A percentile compares a stretch with the other conserved stretches of the same genome.
Conservation (phyloP, 1,139 yeast genomes). For the Suhomyces yuchorum region DNA sequence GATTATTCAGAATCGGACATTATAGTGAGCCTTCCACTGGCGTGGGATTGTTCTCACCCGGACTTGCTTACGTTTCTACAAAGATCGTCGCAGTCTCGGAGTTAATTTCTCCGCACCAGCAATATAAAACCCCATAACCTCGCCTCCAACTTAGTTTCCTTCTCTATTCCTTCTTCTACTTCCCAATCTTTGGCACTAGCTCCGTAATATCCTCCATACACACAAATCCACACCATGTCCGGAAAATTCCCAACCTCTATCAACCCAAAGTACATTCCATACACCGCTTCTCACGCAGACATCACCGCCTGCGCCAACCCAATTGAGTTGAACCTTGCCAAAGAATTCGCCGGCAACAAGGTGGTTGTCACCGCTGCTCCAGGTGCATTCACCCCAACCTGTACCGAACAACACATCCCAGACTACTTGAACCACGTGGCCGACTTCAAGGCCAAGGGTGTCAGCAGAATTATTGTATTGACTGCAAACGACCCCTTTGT, state of each 20-base stretch:
- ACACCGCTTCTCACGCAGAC: constrained; percentile 43
- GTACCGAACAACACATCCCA: constrained; percentile 77
- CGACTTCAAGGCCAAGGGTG: constrained; percentile 66
- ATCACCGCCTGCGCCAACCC: constrained; percentile 49
- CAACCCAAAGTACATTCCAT: constrained; percentile 60
- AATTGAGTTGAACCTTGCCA: constrained; percentile 49
- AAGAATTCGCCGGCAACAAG: constrained; percentile 49
- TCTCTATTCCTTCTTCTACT: not conserved
- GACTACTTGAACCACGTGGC: constrained; percentile 58
- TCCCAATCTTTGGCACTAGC: not conserved
- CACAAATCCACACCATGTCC: constrained; percentile 3
- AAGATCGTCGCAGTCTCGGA: not conserved
- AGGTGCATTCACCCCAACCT: constrained; percentile 54
- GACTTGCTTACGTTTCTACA: not conserved
- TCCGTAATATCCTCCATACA: not conserved
- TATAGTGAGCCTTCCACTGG: not conserved
- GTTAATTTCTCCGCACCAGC: not conserved
- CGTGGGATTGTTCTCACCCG: not conserved
- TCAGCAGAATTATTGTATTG: constrained; percentile 68
- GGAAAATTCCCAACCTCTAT: constrained; percentile 54
- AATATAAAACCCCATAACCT: not conserved
- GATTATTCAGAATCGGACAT: not conserved
- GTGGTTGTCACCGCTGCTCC: constrained; percentile 66
- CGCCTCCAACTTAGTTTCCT: not conserved
- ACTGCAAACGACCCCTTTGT: constrained; percentile 84